Conservation (phyloP, 768 basidiomycete genomes). For the Imleria badia region DNA sequence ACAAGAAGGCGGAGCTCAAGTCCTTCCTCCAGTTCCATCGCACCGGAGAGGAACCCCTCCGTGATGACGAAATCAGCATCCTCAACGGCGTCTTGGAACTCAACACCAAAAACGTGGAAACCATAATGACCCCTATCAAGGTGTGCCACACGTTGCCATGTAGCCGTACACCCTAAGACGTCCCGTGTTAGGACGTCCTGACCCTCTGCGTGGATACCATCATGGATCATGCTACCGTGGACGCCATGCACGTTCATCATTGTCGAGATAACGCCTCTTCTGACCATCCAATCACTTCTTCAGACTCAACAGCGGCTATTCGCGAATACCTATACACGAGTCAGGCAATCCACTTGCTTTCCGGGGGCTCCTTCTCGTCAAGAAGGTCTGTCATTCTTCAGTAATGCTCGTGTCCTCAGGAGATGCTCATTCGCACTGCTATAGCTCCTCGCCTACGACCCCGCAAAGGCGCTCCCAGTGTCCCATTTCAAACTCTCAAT, state of each 20-base stretch:
- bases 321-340: slow-evolving; percentile 87
- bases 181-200: slow-evolving; percentile 64
- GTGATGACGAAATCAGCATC: slow-evolving; percentile 81
- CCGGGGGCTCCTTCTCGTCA: slow-evolving; percentile 79
- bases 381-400: slow-evolving; percentile 52
- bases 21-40: slow-evolving; percentile 81
- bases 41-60: slow-evolving; percentile 67
- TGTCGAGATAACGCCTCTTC: background rate
- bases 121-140: slow-evolving; percentile 81
- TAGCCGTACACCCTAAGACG: background rate
- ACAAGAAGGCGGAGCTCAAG: slow-evolving; percentile 81
- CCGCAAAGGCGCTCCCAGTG: slow-evolving; percentile 71
- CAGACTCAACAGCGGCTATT: slow-evolving; percentile 81
- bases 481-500: slow-evolving; percentile 76
- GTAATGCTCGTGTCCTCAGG: background rate
- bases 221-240: slow-evolving; percentile 76
- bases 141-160: slow-evolving; percentile 30
- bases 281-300: slow-evolving; percentile 8
- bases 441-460: slow-evolving; percentile 87
- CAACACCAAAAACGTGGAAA: slow-evolving; percentile 70
- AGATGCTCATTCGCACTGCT: background rate
- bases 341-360: slow-evolving; percentile 68
- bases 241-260: slow-evolving; percentile 56
- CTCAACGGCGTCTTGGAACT: slow-evolving; percentile 79
- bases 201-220: slow-evolving; percentile 76